Percentiles rank a stretch among this genome's conserved stretches.
phyloP scores from a whole-genome alignment of 202 grass and related monocot species.

The Panicum hallii region DNA sequence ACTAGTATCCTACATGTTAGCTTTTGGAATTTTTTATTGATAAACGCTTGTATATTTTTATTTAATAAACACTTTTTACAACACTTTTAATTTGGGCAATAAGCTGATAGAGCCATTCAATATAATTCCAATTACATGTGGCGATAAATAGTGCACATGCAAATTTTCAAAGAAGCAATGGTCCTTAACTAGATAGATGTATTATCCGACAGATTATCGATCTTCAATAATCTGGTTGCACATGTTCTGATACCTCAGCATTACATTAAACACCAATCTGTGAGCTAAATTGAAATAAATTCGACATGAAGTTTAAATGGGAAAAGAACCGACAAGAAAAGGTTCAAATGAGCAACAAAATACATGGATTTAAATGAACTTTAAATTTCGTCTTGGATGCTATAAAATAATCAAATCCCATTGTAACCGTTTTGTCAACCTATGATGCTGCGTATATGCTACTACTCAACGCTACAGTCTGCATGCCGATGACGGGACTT shows the following conservation, averaged over 20 bases:
- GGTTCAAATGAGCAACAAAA: background rate
- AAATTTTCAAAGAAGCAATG: background rate
- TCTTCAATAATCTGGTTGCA: background rate
- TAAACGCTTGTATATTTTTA: background rate
- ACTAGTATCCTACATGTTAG: background rate
- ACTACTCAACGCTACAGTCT: background rate
- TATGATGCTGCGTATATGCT: background rate
- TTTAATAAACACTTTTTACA: background rate
- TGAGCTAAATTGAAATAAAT: background rate
- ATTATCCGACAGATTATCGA: background rate
- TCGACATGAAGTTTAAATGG: background rate
- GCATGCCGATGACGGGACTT: background rate
- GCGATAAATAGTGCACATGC: background rate
- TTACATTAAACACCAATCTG: background rate
- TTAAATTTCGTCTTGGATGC: background rate
- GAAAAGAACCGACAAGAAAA: background rate
- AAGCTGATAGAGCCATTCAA: background rate
- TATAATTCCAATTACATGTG: background rate
- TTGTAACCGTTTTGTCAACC: background rate
- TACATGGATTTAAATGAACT: background rate
- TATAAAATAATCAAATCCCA: background rate
- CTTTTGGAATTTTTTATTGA: background rate
- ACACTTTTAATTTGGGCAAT: background rate
- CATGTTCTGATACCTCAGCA: background rate
- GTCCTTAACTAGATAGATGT: background rate